Evolutionary conservation across 2,329 filamentous ascomycete genomes (phyloP).

Genomic region (Aspergillus sp.): DNA sequence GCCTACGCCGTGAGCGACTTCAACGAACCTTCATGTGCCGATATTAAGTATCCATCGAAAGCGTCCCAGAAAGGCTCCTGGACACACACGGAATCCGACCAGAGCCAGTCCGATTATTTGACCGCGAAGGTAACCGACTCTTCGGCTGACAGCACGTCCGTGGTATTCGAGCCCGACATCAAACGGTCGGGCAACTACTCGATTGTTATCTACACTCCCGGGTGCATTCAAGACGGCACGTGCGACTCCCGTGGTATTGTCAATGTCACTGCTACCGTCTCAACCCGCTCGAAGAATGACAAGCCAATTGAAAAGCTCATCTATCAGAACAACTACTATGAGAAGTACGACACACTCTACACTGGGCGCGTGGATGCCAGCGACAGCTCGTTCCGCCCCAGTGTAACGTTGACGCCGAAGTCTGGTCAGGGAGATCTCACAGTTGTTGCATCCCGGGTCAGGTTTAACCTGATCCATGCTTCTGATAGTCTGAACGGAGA

Average conservation of each 20-base stretch:
- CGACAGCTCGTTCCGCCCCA: conserved; percentile 71
- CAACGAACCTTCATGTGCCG: conserved; percentile 82
- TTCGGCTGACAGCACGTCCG: conserved; percentile 59
- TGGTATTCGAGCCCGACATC: conserved; percentile 74
- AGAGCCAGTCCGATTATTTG: conserved; percentile 75
- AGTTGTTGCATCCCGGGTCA: conserved; percentile 85
- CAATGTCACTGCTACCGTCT: conserved; percentile 74
- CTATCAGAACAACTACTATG: conserved; percentile 90
- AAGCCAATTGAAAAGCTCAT: conserved; percentile 61
- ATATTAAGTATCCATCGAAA: conserved; percentile 62
- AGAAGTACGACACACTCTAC: conserved; percentile 95
- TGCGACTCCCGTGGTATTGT: conserved; percentile 77
- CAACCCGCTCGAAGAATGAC: conserved; percentile 44
- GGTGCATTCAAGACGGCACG: conserved; percentile 75
- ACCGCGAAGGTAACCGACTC: conserved; percentile 64
- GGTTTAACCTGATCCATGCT: conserved; percentile 64
- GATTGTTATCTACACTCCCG: conserved; percentile 87
- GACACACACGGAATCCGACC: conserved; percentile 64
- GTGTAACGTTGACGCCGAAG: conserved; percentile 72
- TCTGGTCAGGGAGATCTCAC: conserved; percentile 63
- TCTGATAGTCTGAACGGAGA: conserved; percentile 68
- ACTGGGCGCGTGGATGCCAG: conserved; percentile 79
- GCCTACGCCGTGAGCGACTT: conserved; percentile 82
- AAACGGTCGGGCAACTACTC: conserved; percentile 88
- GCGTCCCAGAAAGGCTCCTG: conserved; percentile 74